phyloP scores from a whole-genome alignment of 176 grass and related monocot genomes.

The Avena insularis region DNA sequence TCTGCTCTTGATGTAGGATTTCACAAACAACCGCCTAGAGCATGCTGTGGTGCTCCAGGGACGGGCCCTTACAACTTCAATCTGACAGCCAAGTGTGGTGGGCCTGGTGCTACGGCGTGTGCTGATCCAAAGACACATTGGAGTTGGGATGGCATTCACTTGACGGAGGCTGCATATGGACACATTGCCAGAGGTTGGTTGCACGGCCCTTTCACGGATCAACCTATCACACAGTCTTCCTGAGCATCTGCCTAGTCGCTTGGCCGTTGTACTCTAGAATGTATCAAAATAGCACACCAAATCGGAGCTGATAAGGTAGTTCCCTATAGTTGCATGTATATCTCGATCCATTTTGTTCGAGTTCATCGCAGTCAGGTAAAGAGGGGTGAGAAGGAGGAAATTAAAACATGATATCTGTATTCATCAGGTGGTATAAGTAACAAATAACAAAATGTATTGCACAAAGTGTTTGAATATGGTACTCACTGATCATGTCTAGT shows the following conservation, averaged over 20 bases:
- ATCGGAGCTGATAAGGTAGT: constrained; percentile 35
- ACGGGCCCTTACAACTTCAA: constrained; percentile 83
- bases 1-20: constrained; percentile 54
- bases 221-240: constrained; percentile 56
- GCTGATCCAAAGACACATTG: constrained; percentile 65
- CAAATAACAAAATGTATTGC: constrained; percentile 47
- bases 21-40: constrained; percentile 64
- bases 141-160: constrained; percentile 96
- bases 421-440: constrained; percentile 47
- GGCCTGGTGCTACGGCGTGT: constrained; percentile 61
- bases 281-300: constrained; percentile 34
- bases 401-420: constrained; percentile 41
- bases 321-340: constrained; percentile 40
- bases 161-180: constrained; percentile 76
- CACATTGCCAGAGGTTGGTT: constrained; percentile 86
- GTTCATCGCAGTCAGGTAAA: constrained; percentile 24
- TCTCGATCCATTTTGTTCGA: constrained; percentile 38
- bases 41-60: constrained; percentile 74
- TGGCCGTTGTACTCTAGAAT: background rate
- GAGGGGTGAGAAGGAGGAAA: constrained; percentile 14
- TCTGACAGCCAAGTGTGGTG: constrained; percentile 73
- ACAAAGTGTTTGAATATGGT: constrained; percentile 37
- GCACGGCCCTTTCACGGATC: constrained; percentile 63
- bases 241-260: constrained; percentile 30
- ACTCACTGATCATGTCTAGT: constrained; percentile 23